Base-by-base conservation (phyloP, 257 asterid species). In the Leonotis leonurus region DNA sequence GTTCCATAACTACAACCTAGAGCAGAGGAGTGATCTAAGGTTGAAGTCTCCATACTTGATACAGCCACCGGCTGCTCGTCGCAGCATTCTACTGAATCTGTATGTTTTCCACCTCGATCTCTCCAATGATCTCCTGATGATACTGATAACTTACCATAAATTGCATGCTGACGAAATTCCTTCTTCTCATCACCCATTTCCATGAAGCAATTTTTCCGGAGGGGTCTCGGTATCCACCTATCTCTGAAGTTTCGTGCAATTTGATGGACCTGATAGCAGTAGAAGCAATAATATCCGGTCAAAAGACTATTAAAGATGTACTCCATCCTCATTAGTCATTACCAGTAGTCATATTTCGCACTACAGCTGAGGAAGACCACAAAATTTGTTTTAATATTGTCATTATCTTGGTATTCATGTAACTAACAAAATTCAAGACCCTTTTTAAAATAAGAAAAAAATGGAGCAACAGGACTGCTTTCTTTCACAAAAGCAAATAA, bases 191-290 rank as follows among this genome's bases (percentile, higher is more conserved):
- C 83, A 66, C 78, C 97, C 57, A 71, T 72, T 59, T 78, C 84
- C 70, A 56, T 70, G 81, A 75, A 78, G 74, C 80, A 67, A 71
- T 59, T 73, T 79, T 57, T 87, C 55, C 95, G 79, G 65, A 70
- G 70, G 52, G 71, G 56, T 62, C 92, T 80, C 32, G 87, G 97
- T 56, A 90, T 85, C 88, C 90, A 90, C 80, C 82, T 77, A 68
- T 90, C 96, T 46, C 97, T 78, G 73, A 90, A 87, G 79, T 70
- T 83, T 53, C 97, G 81, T 56, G 97, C 96, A 68, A 75, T 90
- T 75, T 90, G 95, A 83, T 90, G 94, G 75, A 85, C 95, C 97
- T 90, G 84, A 54, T 56, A 69, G 69, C 59, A 70, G 45, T 60
- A 54, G 36, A 52, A 25, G 62, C 25, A 57, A 45, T 53, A 14